Evolutionary conservation across 352 stramenopile species (phyloP), one percentile per base, ranked within the genome.

Genomic region (Phytophthora tubulina): DNA sequence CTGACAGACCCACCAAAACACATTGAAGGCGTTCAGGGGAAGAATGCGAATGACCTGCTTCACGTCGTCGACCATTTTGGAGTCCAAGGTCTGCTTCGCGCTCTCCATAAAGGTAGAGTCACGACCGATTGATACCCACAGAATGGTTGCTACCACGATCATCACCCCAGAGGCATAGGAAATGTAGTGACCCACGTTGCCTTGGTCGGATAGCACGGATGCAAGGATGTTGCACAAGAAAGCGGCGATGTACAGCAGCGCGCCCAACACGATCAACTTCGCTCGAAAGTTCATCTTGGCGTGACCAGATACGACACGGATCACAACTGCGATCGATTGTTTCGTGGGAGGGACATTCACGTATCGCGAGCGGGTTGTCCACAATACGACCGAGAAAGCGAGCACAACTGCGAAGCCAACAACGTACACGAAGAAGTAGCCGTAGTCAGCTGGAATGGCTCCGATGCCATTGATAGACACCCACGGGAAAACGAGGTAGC

Each of bases 401-500:
- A 73, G 11, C 52, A 91, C 73, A n/a, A 86, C 73, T 13, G 55
- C 46, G 13, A 80, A 76, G 30, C 75, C 84, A 38, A 91, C 85
- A 9, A 88, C 27, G 70, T 81, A 96, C 7, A 86, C 88, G 14
- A 79, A 79, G 55, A 93, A 7, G 87, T 69, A 69, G 39, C 62
- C 62, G 33, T 69, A 69, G 14, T 69, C 62, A 15, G 62, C 62
- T 0, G 62, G 74, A 45, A 94, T 94, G 6, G 81, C 64, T 4
- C 73, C 77, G 13, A 83, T 79, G 14, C 88, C 88, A 60, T 96
- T 80, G 52, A 95, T 76, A 32, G 76, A 94, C 35, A 97, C 72
- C 45, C 81, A 86, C n/a, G 86, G 84, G 45, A 96, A 82, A 39
- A 93, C 82, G 9, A 72, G 88, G 70, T 94, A 97, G 36, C 80